A percentile compares a stretch with the other conserved stretches of the same genome.
Conservation (phyloP, 805 yeast genomes). For the Lipomyces starkeyi region DNA sequence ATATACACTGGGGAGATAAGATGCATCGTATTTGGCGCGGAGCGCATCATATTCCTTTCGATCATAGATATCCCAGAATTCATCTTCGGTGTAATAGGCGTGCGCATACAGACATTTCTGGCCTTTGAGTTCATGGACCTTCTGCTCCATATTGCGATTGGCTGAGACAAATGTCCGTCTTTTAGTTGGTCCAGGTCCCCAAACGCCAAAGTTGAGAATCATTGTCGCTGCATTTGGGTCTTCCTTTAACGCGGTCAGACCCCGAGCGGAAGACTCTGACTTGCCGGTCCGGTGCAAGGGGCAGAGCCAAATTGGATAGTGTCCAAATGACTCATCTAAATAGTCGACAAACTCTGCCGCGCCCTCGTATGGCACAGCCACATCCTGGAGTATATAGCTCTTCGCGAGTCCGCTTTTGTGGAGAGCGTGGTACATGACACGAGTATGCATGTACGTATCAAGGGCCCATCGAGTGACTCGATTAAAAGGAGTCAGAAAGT, state of each 20-base stretch:
- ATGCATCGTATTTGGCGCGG: constrained; percentile 4
- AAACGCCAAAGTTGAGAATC: constrained; percentile 9
- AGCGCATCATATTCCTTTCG: constrained; percentile 8
- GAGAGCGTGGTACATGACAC: constrained; percentile 13
- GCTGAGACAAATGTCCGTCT: neutral
- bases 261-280: neutral
- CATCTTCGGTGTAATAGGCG: constrained; percentile 10
- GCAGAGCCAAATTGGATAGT: constrained; percentile 13
- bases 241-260: neutral
- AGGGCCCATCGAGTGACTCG: constrained; percentile 17
- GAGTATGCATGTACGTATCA: constrained; percentile 9
- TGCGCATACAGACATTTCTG: constrained; percentile 14
- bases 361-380: constrained; percentile 6
- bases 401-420: constrained; percentile 6
- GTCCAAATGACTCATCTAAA: constrained; percentile 4
- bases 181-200: constrained; percentile 10
- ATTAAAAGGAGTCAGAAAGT: constrained; percentile 12
- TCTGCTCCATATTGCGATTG: constrained; percentile 5
- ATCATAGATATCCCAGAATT: constrained; percentile 9
- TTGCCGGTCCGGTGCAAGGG: constrained; percentile 6
- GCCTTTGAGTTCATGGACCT: constrained; percentile 11
- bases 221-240: constrained; percentile 1
- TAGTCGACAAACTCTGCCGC: constrained; percentile 8
- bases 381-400: constrained; percentile 8
- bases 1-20: constrained; percentile 4